A percentile compares a stretch with the other conserved stretches of the same genome.
Conservation (phyloP, 108 stramenopile species). For the Pseudonitzschia multiseries region DNA sequence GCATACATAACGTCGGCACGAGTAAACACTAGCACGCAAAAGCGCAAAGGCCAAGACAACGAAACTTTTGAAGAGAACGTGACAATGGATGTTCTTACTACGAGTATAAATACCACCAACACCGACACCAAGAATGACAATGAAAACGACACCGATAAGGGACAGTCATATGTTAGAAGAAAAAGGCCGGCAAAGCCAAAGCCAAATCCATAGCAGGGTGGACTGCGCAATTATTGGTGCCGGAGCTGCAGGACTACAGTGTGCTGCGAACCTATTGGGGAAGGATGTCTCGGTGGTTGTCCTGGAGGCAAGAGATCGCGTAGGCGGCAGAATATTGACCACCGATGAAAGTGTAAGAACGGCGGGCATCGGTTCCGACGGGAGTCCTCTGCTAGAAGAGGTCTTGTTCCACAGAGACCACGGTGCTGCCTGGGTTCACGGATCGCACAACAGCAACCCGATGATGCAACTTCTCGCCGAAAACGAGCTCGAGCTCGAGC, state of each 20-base stretch:
- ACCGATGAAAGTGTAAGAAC: conserved; percentile 14
- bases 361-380: neutral
- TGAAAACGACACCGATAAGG: neutral
- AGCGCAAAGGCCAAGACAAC: neutral
- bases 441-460: conserved; percentile 39
- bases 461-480: conserved; percentile 39
- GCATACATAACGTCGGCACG: too few species aligned
- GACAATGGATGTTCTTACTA: neutral
- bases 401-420: conserved; percentile 31
- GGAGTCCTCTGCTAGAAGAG: neutral
- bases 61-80: neutral
- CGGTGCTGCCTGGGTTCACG: conserved; percentile 68
- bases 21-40: too few species aligned
- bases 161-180: neutral
- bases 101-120: too few species aligned
- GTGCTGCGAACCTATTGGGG: conserved; percentile 27
- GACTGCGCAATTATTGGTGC: conserved; percentile 55
- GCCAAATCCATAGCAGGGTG: neutral
- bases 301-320: conserved; percentile 55
- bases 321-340: conserved; percentile 53
- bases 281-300: conserved; percentile 22
- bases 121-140: neutral
- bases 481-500: neutral
- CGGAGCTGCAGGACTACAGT: conserved; percentile 51
- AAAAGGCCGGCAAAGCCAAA: neutral